Evolutionary conservation across 768 basidiomycete species (phyloP).

Genomic region (Leucosporidium creatinivorum): DNA sequence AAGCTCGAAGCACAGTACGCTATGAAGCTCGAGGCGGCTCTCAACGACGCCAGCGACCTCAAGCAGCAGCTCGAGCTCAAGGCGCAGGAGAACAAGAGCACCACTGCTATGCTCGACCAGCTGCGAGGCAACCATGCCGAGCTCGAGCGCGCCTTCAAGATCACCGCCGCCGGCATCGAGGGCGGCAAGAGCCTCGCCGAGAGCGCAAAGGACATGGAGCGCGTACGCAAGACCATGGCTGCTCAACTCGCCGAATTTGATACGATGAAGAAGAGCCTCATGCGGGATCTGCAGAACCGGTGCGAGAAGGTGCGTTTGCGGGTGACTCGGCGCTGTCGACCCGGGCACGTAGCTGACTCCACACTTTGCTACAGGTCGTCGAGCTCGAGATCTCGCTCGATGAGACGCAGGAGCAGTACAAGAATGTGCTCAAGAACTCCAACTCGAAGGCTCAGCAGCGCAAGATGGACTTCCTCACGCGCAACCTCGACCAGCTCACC

Average conservation of each 20-base stretch:
- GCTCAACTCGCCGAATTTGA: constrained; percentile 99
- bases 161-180: constrained; percentile 92
- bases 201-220: constrained; percentile 93
- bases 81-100: constrained; percentile 69
- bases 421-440: constrained; percentile 94
- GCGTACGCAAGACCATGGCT: constrained; percentile 91
- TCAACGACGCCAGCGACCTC: constrained; percentile 73
- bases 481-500: constrained; percentile 90
- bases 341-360: constrained; percentile 29
- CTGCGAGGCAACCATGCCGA: constrained; percentile 96
- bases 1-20: constrained; percentile 92
- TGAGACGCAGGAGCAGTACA: constrained; percentile 98
- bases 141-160: constrained; percentile 96
- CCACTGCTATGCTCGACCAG: constrained; percentile 81
- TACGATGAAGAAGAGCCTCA: constrained; percentile 94
- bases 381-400: constrained; percentile 98
- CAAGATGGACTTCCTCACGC: constrained; percentile 97
- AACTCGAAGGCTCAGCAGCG: constrained; percentile 98
- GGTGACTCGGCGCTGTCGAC: background rate
- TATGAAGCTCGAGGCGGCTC: constrained; percentile 81
- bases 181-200: constrained; percentile 95
- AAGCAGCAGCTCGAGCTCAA: constrained; percentile 84
- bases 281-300: constrained; percentile 97
- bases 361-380: constrained; percentile 60
- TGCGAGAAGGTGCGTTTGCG: constrained; percentile 77